A percentile compares a stretch with the other conserved stretches of the same genome.
Conservation (phyloP, 1,284 basidiomycete species). For the Irpex sp. region DNA sequence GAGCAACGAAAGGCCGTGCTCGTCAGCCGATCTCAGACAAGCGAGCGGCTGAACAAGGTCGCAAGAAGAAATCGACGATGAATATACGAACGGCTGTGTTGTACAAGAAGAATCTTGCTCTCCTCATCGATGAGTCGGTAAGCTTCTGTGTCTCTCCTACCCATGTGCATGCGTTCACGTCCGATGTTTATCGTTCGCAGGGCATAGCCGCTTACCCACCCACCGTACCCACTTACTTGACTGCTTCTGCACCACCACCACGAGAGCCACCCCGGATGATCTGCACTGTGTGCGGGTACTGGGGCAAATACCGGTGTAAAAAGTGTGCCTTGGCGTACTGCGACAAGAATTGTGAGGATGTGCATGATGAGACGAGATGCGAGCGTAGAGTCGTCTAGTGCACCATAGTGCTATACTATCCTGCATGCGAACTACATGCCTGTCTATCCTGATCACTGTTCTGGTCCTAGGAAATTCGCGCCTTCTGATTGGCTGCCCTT, state of each 20-base stretch:
- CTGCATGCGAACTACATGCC: not conserved
- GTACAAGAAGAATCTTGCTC: conserved; percentile 72
- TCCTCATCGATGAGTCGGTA: conserved; percentile 77
- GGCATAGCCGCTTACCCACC: conserved; percentile 53
- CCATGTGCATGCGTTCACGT: not conserved
- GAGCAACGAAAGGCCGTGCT: conserved; percentile 56
- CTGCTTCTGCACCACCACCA: conserved; percentile 45
- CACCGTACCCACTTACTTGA: conserved; percentile 54
- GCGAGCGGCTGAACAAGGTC: conserved; percentile 41
- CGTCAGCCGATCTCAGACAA: conserved; percentile 75
- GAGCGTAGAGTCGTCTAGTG: conserved; percentile 47
- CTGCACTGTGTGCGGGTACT: conserved; percentile 69
- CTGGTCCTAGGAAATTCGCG: no score
- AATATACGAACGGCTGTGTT: conserved; percentile 73
- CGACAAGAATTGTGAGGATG: conserved; percentile 48
- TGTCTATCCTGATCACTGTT: no score
- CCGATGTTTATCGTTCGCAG: conserved; percentile 32
- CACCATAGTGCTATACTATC: not conserved
- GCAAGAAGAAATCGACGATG: conserved; percentile 78
- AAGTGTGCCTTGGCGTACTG: conserved; percentile 60
- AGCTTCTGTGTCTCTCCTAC: conserved; percentile 23
- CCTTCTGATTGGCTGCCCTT: no score
- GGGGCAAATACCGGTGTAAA: conserved; percentile 59
- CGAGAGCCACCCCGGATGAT: conserved; percentile 48
- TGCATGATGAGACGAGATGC: conserved; percentile 61